These are phyloP conservation scores for Aspergillus felis DNA, from an alignment of 2,329 filamentous ascomycete species.

Conservation along the genomic window DNA sequence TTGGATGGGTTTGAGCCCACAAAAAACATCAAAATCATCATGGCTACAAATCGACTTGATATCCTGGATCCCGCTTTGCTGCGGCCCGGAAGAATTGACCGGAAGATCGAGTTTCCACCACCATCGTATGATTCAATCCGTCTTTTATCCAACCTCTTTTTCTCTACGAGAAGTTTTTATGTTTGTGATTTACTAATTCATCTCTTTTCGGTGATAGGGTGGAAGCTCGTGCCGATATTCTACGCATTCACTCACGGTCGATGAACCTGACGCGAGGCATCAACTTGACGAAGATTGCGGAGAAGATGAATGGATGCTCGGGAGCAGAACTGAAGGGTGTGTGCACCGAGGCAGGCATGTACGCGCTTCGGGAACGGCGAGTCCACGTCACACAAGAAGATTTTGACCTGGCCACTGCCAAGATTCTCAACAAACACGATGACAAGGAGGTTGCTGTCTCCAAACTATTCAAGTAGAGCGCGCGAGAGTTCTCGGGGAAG, in stretches of 20 bases:
- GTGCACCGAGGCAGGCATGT: slow-evolving; percentile 98
- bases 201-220: slow-evolving; percentile 46
- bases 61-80: slow-evolving; percentile 94
- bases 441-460: slow-evolving; percentile 71
- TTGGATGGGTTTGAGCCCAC: slow-evolving; percentile 98
- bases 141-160: not conserved
- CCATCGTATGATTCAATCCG: slow-evolving; percentile 57
- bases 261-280: slow-evolving; percentile 99
- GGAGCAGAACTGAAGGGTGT: slow-evolving; percentile 98
- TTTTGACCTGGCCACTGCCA: slow-evolving; percentile 96
- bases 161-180: not conserved
- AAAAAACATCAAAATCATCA: slow-evolving; percentile 99
- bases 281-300: slow-evolving; percentile 95
- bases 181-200: slow-evolving; percentile 14
- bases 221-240: slow-evolving; percentile 93
- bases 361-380: slow-evolving; percentile 86
- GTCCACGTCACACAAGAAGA: slow-evolving; percentile 99
- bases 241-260: slow-evolving; percentile 93
- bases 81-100: slow-evolving; percentile 93
- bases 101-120: slow-evolving; percentile 98
- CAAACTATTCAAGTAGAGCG: slow-evolving; percentile 34
- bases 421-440: slow-evolving; percentile 99
- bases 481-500: not conserved
- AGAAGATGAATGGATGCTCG: slow-evolving; percentile 99
- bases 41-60: slow-evolving; percentile 97